Evolutionary conservation across 2,329 filamentous ascomycete species (phyloP).

Genomic region (Periglandula ipomoeae): DNA sequence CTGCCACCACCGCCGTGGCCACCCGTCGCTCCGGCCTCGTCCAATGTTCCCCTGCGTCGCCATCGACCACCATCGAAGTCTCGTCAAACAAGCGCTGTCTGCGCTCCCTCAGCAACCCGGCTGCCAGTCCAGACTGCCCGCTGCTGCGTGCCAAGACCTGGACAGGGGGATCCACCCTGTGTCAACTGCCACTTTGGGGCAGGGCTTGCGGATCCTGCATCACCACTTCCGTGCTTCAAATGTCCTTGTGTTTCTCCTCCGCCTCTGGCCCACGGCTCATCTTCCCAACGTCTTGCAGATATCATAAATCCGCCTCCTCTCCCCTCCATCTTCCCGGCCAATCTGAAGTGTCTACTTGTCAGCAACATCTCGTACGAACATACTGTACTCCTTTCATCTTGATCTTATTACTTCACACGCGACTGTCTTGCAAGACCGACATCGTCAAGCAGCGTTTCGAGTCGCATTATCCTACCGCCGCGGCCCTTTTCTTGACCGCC

Average conservation of each 20-base stretch:
- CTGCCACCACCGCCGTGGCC: too few relatives aligned
- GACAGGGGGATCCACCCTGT: neutral
- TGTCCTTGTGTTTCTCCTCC: neutral
- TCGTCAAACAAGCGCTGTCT: too few relatives aligned
- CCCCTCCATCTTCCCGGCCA: neutral
- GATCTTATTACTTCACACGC: neutral
- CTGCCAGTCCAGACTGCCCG: neutral
- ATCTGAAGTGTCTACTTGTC: constrained; percentile 1
- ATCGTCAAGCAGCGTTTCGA: neutral
- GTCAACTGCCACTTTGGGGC: constrained; percentile 8
- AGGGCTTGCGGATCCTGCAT: neutral
- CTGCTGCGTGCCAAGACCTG: too few relatives aligned
- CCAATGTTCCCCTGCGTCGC: too few relatives aligned
- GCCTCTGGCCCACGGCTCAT: neutral
- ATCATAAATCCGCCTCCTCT: constrained; percentile 3
- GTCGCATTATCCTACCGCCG: neutral
- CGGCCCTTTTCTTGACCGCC: neutral
- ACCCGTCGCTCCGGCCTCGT: too few relatives aligned
- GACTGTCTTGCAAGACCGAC: neutral
- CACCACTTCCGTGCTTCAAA: neutral
- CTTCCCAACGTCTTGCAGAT: neutral
- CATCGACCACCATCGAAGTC: too few relatives aligned
- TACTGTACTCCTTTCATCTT: too few relatives aligned
- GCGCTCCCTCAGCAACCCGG: too few relatives aligned
- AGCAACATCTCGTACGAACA: neutral